phyloP scores from a whole-genome alignment of 2,329 filamentous ascomycete species.

The Hansfordia pulvinata region DNA sequence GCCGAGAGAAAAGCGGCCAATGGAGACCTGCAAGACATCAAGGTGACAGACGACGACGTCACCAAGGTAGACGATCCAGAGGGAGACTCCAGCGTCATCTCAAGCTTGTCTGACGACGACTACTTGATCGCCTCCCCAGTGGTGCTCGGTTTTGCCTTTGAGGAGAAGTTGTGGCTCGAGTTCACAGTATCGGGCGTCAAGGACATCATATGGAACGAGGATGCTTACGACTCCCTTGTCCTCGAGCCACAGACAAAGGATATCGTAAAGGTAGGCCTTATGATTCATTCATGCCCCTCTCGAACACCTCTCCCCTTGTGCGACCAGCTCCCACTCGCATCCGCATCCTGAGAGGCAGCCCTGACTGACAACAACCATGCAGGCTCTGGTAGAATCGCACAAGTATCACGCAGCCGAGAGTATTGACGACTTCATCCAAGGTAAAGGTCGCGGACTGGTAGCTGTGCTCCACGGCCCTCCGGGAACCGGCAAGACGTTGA shows the following conservation, averaged over 20 bases:
- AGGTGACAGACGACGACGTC: conserved; percentile 6
- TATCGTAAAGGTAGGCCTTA: conserved; percentile 42
- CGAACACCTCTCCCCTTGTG: too few species aligned
- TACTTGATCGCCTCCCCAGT: conserved; percentile 74
- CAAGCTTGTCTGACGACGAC: conserved; percentile 66
- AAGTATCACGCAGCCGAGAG: conserved; percentile 70
- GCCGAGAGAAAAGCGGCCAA: conserved; percentile 41
- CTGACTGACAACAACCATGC: conserved; percentile 3
- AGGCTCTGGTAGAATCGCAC: conserved; percentile 70
- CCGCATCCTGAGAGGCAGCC: too few species aligned
- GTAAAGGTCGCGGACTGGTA: conserved; percentile 79
- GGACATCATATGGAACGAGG: conserved; percentile 74
- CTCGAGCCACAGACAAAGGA: conserved; percentile 47
- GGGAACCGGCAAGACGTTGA: conserved; percentile 80
- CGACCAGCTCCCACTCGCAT: too few species aligned
- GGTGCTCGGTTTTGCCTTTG: conserved; percentile 76
- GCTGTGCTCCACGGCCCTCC: conserved; percentile 72
- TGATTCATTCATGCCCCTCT: too few species aligned
- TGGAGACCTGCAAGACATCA: conserved; percentile 21
- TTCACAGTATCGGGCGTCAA: conserved; percentile 67
- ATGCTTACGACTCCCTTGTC: conserved; percentile 72
- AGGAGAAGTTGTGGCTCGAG: conserved; percentile 76
- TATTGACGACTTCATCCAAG: conserved; percentile 71
- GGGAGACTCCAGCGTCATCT: conserved; percentile 16
- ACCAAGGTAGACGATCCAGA: conserved; percentile 9